Conservation (phyloP, 495 filamentous ascomycete genomes). For the Tuber magnatum region DNA sequence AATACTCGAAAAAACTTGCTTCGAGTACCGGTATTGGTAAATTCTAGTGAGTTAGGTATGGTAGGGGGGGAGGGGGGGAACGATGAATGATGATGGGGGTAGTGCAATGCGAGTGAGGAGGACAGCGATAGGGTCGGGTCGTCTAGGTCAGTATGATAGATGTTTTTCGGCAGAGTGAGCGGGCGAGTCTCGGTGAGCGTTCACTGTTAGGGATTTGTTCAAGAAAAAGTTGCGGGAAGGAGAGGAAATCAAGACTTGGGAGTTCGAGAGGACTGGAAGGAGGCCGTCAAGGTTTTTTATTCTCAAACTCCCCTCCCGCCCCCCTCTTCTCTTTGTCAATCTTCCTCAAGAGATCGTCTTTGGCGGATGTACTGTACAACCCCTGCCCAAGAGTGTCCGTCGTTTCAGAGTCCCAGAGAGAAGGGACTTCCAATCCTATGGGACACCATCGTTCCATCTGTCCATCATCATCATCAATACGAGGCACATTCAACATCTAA, state of each 20-base stretch:
- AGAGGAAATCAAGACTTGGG: not conserved
- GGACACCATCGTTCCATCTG: not conserved
- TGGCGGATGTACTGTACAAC: not conserved
- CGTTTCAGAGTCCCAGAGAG: not conserved
- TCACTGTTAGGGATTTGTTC: slow-evolving; percentile 13
- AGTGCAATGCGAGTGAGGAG: not conserved
- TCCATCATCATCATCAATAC: not conserved
- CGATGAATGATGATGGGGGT: slow-evolving; percentile 7
- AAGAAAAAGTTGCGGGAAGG: slow-evolving; percentile 6
- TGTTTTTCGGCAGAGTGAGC: slow-evolving; percentile 12
- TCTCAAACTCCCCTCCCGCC: slow-evolving; percentile 10
- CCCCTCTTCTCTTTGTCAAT: slow-evolving; percentile 22
- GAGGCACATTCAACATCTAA: not conserved
- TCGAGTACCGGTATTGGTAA: slow-evolving; percentile 11
- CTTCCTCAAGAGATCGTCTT: slow-evolving; percentile 26
- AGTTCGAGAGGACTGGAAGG: slow-evolving; percentile 9
- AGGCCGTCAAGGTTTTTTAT: slow-evolving; percentile 29
- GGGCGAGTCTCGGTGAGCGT: slow-evolving; percentile 11
- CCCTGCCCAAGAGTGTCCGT: not conserved
- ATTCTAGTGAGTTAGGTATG: not conserved
- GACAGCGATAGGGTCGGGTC: slow-evolving; percentile 7
- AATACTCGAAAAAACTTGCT: slow-evolving; percentile 35
- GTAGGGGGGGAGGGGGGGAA: slow-evolving; percentile 12
- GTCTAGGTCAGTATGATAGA: not conserved
- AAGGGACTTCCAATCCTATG: not conserved